These are phyloP conservation scores for Nannochloropsis salina DNA, from an alignment of 108 stramenopile genomes.

Conservation along the genomic window DNA sequence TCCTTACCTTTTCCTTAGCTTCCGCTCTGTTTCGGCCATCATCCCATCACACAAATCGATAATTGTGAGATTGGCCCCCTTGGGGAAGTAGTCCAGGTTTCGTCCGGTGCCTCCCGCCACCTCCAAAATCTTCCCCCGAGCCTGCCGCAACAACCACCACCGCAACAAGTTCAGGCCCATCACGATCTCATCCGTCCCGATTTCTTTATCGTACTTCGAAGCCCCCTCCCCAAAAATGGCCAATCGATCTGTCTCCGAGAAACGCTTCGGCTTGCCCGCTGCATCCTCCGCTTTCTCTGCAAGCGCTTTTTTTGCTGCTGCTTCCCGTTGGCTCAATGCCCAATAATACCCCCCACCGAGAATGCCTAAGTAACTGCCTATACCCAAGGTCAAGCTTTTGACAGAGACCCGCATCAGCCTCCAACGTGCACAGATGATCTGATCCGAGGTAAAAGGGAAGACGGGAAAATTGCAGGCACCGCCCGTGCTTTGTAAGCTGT, in stretches of 20 bases:
- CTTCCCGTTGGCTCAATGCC: conserved; percentile 17
- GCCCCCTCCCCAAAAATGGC: background rate
- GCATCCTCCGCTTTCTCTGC: background rate
- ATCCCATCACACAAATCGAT: conserved; percentile 8
- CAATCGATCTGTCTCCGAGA: background rate
- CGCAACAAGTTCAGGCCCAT: conserved; percentile 15
- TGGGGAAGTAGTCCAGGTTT: conserved; percentile 12
- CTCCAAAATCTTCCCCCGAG: background rate
- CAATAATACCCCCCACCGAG: background rate
- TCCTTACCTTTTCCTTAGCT: background rate
- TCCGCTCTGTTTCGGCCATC: conserved; percentile 9
- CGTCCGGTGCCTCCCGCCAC: background rate
- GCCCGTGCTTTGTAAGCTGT: too few species aligned
- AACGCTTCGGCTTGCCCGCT: background rate
- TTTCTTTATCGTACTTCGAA: conserved; percentile 10
- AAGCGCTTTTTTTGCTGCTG: background rate
- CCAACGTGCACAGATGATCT: too few species aligned
- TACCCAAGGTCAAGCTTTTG: conserved; percentile 8
- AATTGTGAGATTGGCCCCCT: background rate
- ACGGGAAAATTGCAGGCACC: too few species aligned
- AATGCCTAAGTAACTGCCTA: background rate
- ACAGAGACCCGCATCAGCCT: background rate
- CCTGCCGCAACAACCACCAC: background rate
- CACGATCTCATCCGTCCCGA: background rate
- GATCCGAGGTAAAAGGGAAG: too few species aligned